A percentile compares a stretch with the other conserved stretches of the same genome.
Evolutionary conservation across 2,329 filamentous ascomycete genomes (phyloP).

Genomic region (Fusarium keratoplasticum): DNA sequence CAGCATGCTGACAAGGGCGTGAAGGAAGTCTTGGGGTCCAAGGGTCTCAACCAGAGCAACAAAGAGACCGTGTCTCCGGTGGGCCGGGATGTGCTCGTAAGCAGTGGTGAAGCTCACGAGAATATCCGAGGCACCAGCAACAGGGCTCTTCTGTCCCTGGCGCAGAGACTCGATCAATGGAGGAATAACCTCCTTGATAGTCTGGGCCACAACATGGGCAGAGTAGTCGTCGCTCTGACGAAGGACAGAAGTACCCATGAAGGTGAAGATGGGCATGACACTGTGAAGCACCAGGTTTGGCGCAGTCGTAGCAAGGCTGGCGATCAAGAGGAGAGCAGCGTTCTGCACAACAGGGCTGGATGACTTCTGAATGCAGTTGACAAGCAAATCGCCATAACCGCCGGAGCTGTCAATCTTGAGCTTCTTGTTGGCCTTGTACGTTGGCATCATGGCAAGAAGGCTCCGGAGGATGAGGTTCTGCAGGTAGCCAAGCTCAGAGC

Average conservation of each 20-base stretch:
- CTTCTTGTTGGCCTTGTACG: conserved; percentile 71
- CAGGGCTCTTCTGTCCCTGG: conserved; percentile 80
- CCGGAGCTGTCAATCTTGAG: conserved; percentile 80
- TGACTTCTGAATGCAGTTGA: conserved; percentile 93
- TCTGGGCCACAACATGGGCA: conserved; percentile 94
- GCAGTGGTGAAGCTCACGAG: conserved; percentile 96
- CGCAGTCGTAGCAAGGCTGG: conserved; percentile 85
- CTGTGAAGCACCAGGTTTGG: conserved; percentile 95
- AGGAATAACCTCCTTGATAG: conserved; percentile 93
- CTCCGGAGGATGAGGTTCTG: conserved; percentile 87
- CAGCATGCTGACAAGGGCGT: conserved; percentile 88
- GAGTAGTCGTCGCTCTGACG: conserved; percentile 97
- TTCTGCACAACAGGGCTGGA: conserved; percentile 95
- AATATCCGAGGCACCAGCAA: conserved; percentile 87
- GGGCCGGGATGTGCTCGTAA: conserved; percentile 93
- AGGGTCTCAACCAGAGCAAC: conserved; percentile 86
- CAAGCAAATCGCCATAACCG: conserved; percentile 88
- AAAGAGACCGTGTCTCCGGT: conserved; percentile 86
- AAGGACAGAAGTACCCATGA: conserved; percentile 93
- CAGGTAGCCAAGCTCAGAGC: conserved; percentile 90
- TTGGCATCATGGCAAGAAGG: conserved; percentile 85
- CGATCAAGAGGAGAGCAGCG: conserved; percentile 86
- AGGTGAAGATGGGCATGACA: conserved; percentile 99
- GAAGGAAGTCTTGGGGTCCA: conserved; percentile 87
- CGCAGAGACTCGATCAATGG: conserved; percentile 88